Base-by-base conservation (phyloP, 495 filamentous ascomycete species). In the Patellaria atrata region DNA sequence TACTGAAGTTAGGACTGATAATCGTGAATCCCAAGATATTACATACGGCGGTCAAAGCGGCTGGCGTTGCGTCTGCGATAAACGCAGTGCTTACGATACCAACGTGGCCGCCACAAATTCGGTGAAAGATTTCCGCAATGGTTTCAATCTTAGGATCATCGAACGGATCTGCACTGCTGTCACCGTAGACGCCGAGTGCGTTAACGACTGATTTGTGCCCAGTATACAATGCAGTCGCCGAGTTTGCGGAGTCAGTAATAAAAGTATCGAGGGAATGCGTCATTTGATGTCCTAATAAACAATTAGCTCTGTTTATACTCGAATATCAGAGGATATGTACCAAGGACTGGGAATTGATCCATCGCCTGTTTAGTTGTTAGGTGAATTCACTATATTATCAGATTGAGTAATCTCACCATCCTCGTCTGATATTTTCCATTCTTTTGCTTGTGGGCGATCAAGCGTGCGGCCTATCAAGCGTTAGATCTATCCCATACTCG, bases 131-230 rank as follows among this genome's bases (percentile, higher is more conserved):
- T 50, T 83, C 78, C 1, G 74, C 67, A 38, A 83, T 77, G n/a
- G 68, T 77, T 56, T 83, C 78, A 18, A 83, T 68, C 55, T 80
- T 82, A 21, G 78, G 78, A 52, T 83, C 78, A 49, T 83, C 78
- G 32, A 76, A 75, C 6, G 63, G 55, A 45, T 71, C 61, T 8
- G 63, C 55, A 15, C 71, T 77, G 0, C 73, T 77, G 44, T 83
- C 78, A 10, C 62, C 73, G 33, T 83, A 82, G 20, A 82, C 76
- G 32, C 72, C 71, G 52, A 83, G 63, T 16, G 75, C 75, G 43
- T 82, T 80, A 40, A 79, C 76, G 0, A 71, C 73, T 32, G 64
- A 71, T 63, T 83, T 83, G 55, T 82, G 78, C 17, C 78, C 78
- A 3, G 70, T 64, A 54, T 83, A 82, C 13, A 83, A 59, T 5